phyloP scores from a whole-genome alignment of 202 grass and related monocot genomes.

The Setaria italica region DNA sequence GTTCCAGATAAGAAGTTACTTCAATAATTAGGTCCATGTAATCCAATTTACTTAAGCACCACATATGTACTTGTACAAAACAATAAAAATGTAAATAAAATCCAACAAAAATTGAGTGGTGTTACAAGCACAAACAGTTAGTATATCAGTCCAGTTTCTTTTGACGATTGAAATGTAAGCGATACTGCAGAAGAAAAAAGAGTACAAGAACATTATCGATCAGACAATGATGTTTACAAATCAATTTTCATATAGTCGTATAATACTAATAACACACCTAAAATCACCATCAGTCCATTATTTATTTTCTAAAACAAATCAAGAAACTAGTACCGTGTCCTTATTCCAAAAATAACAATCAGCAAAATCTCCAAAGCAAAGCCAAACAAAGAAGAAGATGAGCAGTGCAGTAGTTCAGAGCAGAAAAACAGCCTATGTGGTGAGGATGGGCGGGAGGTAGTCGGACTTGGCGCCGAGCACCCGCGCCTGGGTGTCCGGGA shows the following conservation, averaged over 20 bases:
- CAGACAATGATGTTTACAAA: not conserved
- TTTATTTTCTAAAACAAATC: not conserved
- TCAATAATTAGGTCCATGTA: not conserved
- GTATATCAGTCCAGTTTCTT: not conserved
- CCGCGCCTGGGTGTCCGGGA: conserved; percentile 82
- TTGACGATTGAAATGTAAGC: not conserved
- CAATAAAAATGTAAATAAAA: not conserved
- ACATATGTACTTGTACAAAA: not conserved
- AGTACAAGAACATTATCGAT: not conserved
- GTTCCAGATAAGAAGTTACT: not conserved
- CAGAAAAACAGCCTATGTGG: conserved; percentile 46
- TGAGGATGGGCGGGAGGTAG: conserved; percentile 81
- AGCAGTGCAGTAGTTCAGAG: not conserved
- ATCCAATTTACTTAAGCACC: not conserved
- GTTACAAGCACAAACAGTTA: not conserved
- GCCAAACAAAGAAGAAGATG: not conserved
- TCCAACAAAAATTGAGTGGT: not conserved
- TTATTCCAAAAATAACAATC: not conserved
- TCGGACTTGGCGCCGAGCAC: conserved; percentile 71
- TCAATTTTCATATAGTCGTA: not conserved
- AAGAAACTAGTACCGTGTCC: not conserved
- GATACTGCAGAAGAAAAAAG: not conserved
- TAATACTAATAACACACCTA: not conserved
- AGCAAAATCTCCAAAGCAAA: not conserved
- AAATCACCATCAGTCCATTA: not conserved